Evolutionary conservation across 208 protist genomes (phyloP), one percentile per base, ranked within the genome.

Genomic region (Trypanosoma lewisi): DNA sequence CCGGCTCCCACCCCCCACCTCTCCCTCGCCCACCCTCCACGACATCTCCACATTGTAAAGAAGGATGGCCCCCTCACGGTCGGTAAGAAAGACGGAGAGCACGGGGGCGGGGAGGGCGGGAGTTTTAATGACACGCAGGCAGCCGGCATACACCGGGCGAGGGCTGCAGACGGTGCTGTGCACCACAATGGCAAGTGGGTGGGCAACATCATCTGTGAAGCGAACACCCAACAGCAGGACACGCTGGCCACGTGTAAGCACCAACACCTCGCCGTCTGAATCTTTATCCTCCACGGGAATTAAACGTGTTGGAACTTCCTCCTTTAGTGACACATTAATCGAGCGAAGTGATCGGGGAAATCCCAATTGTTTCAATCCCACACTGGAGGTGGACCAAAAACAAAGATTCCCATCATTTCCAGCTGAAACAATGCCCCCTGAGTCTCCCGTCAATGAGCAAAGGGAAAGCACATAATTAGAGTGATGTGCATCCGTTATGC

Each of bases 31-130:
- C 50, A 52, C 67, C n/a, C 75, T 75, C 84, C 87, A 93, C 52
- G 30, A 31, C 87, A 90, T 90, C 36, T 83, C 77, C 11, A 86
- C 61, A 60, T 83, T 93, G 77, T 90, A 83, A 12, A 93, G 67
- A 16, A 79, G 67, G 27, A 93, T 36, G 4, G 78, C 82, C 9
- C 87, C 87, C 49, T 88, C 75, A 42, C 55, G 60, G 53, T 85
- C 78, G 11, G 73, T 76, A 16, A 78, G 49, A 76, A 88, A 91
- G 9, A 90, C 47, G 2, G 77, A 83, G 14, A 93, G 69, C 17
- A 89, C 47, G 5, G 85, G 81, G 3, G 73, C 51, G 2, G 70
- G 28, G 17, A 83, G 66, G 45, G 82, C 77, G 0, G 73, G 44
- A 23, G 77, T 56, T 25, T 58, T 12, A 36, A 64, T 31, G 33